A percentile compares a stretch with the other conserved stretches of the same genome.
Conservation (phyloP, 177 flowering plant species). For the Vitis hybrid region DNA sequence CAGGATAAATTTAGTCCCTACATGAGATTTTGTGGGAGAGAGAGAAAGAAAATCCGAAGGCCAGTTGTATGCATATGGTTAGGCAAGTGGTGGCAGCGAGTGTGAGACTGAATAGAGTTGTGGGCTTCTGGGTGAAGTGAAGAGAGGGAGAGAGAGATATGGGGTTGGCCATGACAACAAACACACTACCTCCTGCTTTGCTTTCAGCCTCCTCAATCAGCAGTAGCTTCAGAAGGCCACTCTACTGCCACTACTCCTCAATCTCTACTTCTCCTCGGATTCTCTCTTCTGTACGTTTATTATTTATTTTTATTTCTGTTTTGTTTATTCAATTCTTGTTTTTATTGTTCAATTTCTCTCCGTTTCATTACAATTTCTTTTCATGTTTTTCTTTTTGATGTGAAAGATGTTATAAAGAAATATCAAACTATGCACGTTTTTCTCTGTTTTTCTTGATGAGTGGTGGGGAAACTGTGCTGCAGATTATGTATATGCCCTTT, state of each 20-base stretch:
- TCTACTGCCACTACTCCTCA: conserved; percentile 1
- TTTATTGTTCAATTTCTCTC: not conserved
- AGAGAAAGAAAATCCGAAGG: no score
- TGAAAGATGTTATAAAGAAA: no score
- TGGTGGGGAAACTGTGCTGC: no score
- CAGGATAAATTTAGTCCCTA: no score
- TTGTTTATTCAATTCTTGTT: not conserved
- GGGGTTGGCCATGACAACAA: conserved; percentile 7
- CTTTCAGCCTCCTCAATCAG: not conserved
- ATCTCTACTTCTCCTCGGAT: conserved; percentile 1
- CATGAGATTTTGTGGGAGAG: no score
- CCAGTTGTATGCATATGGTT: no score
- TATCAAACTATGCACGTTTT: no score
- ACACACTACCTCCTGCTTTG: not conserved
- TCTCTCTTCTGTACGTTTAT: not conserved
- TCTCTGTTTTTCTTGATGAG: no score
- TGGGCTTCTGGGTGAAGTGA: no score
- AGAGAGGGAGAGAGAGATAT: not conserved
- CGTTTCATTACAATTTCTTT: not conserved
- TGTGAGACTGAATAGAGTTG: no score
- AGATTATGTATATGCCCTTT: no score
- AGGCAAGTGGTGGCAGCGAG: no score
- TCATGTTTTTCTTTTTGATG: not conserved
- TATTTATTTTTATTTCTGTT: not conserved
- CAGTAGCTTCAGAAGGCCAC: not conserved